A percentile compares a stretch with the other conserved stretches of the same genome.
phyloP scores from a whole-genome alignment of 139 green algal species.

The Micromonas pusilla region DNA sequence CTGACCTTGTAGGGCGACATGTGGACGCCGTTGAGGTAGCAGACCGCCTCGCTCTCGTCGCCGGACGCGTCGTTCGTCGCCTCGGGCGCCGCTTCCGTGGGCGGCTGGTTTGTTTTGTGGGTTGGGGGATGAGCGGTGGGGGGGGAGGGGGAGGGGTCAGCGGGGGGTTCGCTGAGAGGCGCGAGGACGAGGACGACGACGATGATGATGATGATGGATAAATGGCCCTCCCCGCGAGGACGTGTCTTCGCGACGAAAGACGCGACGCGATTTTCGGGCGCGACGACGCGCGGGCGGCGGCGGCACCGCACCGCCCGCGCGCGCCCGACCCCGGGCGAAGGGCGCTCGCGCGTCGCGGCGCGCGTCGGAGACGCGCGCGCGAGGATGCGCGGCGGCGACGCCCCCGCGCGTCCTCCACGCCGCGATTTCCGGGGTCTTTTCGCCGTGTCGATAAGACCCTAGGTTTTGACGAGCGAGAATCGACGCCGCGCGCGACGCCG shows the following conservation, averaged over 20 bases:
- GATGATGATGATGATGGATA: too few species aligned
- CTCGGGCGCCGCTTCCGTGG: background rate
- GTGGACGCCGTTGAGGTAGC: constrained; percentile 17
- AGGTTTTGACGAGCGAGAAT: too few species aligned
- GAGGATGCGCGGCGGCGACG: background rate
- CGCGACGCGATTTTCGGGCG: background rate
- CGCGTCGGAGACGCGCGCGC: background rate
- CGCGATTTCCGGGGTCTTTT: background rate
- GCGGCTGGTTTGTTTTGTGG: too few species aligned
- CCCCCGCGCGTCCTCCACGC: background rate
- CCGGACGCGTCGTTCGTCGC: background rate
- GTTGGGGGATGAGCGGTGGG: background rate
- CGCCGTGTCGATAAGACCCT: too few species aligned
- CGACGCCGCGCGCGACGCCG: too few species aligned
- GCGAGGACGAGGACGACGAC: too few species aligned
- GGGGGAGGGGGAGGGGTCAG: background rate
- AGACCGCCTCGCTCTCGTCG: constrained; percentile 24
- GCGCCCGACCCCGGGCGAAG: too few species aligned
- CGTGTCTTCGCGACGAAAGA: too few species aligned
- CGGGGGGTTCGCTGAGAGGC: background rate
- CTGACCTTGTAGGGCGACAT: constrained; percentile 48
- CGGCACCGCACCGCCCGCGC: too few species aligned
- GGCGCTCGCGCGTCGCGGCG: too few species aligned
- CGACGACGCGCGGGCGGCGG: background rate
- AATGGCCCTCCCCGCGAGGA: too few species aligned